These are phyloP conservation scores for Bimuria novae-zelandiae DNA, from an alignment of 2,329 filamentous ascomycete species.

Conservation along the genomic window DNA sequence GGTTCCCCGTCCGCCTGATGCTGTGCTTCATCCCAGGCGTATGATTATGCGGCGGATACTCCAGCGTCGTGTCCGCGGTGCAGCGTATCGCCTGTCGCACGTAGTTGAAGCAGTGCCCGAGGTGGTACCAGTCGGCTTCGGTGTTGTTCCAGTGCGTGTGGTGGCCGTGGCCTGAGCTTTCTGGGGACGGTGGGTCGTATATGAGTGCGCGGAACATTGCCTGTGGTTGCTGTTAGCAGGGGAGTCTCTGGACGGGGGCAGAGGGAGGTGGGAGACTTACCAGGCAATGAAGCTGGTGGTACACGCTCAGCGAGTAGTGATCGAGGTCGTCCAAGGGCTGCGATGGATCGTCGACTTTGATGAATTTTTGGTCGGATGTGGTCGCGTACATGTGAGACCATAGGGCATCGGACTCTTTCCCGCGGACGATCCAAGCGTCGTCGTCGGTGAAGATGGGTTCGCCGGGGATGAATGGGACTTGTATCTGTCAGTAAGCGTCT, in stretches of 20 bases:
- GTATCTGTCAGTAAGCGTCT: not conserved
- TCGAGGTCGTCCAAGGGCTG: not conserved
- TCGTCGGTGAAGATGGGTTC: not conserved
- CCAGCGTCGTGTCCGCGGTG: not conserved
- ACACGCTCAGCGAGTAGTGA: not conserved
- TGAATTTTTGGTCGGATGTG: not conserved
- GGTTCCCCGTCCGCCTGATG: not conserved
- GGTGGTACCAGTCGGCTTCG: not conserved
- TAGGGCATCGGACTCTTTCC: not conserved
- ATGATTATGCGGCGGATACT: not conserved
- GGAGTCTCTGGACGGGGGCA: too few species aligned
- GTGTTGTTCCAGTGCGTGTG: not conserved
- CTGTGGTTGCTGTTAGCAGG: not conserved
- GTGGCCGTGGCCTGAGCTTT: not conserved
- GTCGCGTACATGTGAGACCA: not conserved
- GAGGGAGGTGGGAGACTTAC: not conserved
- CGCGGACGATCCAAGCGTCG: not conserved
- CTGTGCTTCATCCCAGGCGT: not conserved
- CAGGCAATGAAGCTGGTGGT: not conserved
- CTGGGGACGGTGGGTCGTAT: not conserved
- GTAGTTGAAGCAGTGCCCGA: not conserved
- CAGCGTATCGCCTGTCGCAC: not conserved
- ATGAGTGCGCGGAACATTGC: not conserved
- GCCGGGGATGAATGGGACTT: not conserved
- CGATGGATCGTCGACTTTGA: not conserved